A percentile compares a stretch with the other conserved stretches of the same genome.
Evolutionary conservation across 768 basidiomycete genomes (phyloP).

Genomic region (Phanerodontia chrysosporium): DNA sequence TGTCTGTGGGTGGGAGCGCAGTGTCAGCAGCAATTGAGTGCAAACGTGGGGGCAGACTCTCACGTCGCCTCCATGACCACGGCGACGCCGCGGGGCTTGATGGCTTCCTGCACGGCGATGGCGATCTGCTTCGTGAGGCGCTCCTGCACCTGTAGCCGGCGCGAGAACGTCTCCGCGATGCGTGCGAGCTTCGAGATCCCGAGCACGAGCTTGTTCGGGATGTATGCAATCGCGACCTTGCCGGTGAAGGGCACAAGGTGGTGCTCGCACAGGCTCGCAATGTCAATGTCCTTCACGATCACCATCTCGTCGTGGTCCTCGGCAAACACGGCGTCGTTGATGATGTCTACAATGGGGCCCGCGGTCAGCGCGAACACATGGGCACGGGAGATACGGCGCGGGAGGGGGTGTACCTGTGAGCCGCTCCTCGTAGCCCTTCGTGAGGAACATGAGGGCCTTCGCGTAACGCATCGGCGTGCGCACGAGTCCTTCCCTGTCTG

Average conservation of each 20-base stretch:
- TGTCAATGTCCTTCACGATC: constrained; percentile 93
- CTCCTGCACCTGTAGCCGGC: constrained; percentile 96
- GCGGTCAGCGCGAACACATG: neutral
- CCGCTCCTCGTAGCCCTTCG: constrained; percentile 95
- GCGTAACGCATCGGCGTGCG: constrained; percentile 95
- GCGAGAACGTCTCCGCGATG: constrained; percentile 95
- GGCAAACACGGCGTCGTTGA: constrained; percentile 96
- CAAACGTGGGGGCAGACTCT: constrained; percentile 30
- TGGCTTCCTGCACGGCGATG: constrained; percentile 96
- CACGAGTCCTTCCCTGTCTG: constrained; percentile 86
- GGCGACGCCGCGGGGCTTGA: constrained; percentile 94
- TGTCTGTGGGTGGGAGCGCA: constrained; percentile 49
- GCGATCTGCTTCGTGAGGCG: constrained; percentile 97
- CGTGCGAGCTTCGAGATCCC: constrained; percentile 95
- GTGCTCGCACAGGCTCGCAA: constrained; percentile 97
- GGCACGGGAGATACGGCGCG: constrained; percentile 7
- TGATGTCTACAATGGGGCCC: constrained; percentile 68
- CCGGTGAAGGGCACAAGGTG: constrained; percentile 98
- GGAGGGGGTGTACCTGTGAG: constrained; percentile 58
- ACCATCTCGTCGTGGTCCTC: constrained; percentile 99
- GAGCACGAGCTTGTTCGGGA: constrained; percentile 90
- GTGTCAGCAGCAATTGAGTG: neutral
- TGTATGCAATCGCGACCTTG: constrained; percentile 98
- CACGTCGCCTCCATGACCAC: constrained; percentile 99
- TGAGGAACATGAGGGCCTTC: constrained; percentile 98